Evolutionary conservation across 1,284 basidiomycete genomes (phyloP), one percentile per base, ranked within the genome.

Genomic region (Apiotrichum akiyoshidainum): DNA sequence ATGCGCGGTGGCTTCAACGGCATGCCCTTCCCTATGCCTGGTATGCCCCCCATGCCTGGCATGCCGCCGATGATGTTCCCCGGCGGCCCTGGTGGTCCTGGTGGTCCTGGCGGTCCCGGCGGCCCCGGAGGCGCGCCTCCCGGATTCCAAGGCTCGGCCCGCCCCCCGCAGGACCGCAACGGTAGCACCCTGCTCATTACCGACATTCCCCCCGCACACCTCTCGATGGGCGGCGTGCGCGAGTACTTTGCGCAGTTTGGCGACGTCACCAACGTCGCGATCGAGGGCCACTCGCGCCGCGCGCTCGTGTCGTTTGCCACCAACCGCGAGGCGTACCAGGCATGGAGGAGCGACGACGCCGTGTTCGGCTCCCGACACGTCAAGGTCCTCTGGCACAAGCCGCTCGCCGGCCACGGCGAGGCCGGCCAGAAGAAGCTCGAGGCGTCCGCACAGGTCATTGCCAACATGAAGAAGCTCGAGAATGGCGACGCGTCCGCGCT

Each of bases 291-390:
- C 39, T 83, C 82, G 42, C 89, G 90, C 69, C 74, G 80, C 34
- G 93, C 94, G 0, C 79, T 96, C 46, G 88, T 98, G 65, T 90
- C 87, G 65, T 98, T 95, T 75, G 83, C 86, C 19, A 84, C 83
- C n/a, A 91, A 93, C 68, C 84, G 84, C 22, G 89, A 94, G 71
- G 94, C 94, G 1, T 86, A 88, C 68, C 82, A 85, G 22, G 94
- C 94, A 0, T 93, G 94, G 88, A 90, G 89, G 74, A 87, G 86
- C 31, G 90, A 95, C 72, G 92, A 95, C 61, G 92, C 92, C 17
- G 88, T 97, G 31, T 96, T 97, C 71, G 87, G 86, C 17, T 94
- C 93, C 68, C 85, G 94, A 44, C 97, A 97, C 73, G 92, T 97
- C 67, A 96, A 95, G 76, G 83, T 94, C 44, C 89, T 92, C 68